Conservation (phyloP, 371 early-diverging fungal genomes). For the Rhizopus stolonifer region DNA sequence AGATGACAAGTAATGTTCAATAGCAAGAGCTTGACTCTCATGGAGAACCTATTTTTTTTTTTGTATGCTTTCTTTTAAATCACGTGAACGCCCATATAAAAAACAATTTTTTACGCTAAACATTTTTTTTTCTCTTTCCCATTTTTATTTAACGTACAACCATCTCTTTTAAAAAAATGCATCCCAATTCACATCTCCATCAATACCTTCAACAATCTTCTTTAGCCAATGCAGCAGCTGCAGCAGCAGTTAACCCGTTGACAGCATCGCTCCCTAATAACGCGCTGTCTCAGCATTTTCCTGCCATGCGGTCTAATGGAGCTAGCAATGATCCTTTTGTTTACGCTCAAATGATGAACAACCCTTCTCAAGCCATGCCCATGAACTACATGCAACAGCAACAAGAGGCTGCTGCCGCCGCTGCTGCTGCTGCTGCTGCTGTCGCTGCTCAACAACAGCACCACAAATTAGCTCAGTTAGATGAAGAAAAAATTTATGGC, state of each 20-base stretch:
- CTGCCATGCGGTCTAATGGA: constrained; percentile 25
- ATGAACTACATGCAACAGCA: constrained; percentile 25
- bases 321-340: constrained; percentile 29
- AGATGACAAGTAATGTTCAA: no score
- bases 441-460: constrained; percentile 23
- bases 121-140: background rate
- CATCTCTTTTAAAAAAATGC: constrained; percentile 13
- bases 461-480: constrained; percentile 51
- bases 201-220: constrained; percentile 43
- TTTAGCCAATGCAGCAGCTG: constrained; percentile 26
- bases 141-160: background rate
- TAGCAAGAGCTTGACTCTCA: no score
- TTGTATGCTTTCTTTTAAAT: background rate
- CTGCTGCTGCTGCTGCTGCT: constrained; percentile 13
- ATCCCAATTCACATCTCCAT: constrained; percentile 41
- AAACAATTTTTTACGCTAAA: background rate
- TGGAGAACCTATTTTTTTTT: no score
- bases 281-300: constrained; percentile 41
- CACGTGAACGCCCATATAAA: background rate
- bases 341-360: constrained; percentile 32
- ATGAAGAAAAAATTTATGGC: constrained; percentile 83
- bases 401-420: constrained; percentile 22
- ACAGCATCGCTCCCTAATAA: constrained; percentile 16
- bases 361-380: constrained; percentile 21
- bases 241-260: constrained; percentile 24